phyloP scores from a whole-genome alignment of 208 protist species.

The Angomonas deanei region DNA sequence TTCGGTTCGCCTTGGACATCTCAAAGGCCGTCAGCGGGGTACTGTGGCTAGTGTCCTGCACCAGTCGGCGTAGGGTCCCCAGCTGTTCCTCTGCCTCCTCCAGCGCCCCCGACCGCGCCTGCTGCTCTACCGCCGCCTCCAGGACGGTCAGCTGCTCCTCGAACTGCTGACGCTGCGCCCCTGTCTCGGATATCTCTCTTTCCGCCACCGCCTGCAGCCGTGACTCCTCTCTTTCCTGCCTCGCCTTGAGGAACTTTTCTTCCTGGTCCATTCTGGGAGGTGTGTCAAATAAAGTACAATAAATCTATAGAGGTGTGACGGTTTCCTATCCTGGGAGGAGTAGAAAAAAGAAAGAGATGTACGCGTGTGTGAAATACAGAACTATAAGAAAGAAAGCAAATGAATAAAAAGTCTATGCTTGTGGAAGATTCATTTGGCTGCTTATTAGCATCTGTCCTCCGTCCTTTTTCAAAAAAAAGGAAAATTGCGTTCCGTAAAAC shows the following conservation, averaged over 20 bases:
- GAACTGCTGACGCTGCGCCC: slow-evolving; percentile 50
- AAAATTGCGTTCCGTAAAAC: not conserved
- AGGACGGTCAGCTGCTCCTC: slow-evolving; percentile 37
- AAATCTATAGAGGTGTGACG: too few species aligned
- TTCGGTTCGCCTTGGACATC: slow-evolving; percentile 66
- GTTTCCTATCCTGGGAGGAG: too few species aligned
- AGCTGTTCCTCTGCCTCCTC: slow-evolving; percentile 39
- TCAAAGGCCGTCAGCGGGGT: slow-evolving; percentile 63
- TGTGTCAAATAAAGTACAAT: slow-evolving; percentile 1
- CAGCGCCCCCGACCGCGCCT: slow-evolving; percentile 16
- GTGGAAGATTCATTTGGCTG: too few species aligned
- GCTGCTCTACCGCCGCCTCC: slow-evolving; percentile 26
- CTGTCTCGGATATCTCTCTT: slow-evolving; percentile 23
- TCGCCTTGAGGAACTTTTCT: slow-evolving; percentile 64
- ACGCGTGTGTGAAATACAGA: not conserved
- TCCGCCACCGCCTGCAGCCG: slow-evolving; percentile 23
- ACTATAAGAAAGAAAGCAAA: slow-evolving; percentile 4
- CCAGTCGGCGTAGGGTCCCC: slow-evolving; percentile 33
- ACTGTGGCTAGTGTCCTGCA: slow-evolving; percentile 56
- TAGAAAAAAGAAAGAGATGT: slow-evolving; percentile 6
- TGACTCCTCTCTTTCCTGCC: slow-evolving; percentile 61
- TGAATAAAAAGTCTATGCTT: not conserved
- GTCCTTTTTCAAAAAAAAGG: too few species aligned
- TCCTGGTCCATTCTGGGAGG: slow-evolving; percentile 18
- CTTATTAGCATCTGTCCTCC: too few species aligned